A percentile compares a stretch with the other conserved stretches of the same genome.
These are phyloP conservation scores for Hippophae rhamnoides DNA, from an alignment of 306 rosid species.

Conservation along the genomic window DNA sequence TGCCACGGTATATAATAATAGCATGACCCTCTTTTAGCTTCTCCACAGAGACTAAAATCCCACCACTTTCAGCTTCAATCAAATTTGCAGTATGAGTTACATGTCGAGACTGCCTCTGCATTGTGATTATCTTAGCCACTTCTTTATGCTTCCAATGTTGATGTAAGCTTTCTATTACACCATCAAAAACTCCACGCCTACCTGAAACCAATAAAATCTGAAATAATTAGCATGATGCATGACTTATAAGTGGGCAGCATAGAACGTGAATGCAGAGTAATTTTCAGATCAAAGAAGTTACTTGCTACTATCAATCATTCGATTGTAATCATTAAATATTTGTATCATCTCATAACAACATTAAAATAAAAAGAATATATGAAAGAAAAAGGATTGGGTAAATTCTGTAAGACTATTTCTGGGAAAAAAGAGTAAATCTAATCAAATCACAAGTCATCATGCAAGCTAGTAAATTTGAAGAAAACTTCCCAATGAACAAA, in stretches of 20 bases:
- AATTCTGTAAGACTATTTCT: too few species aligned
- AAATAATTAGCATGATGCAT: slow-evolving; percentile 4
- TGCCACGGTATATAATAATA: slow-evolving; percentile 76
- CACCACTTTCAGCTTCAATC: slow-evolving; percentile 76
- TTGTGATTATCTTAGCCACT: slow-evolving; percentile 73
- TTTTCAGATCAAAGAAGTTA: too few species aligned
- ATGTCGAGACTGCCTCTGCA: slow-evolving; percentile 49
- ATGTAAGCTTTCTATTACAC: slow-evolving; percentile 69
- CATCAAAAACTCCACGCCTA: slow-evolving; percentile 75
- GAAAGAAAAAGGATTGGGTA: too few species aligned
- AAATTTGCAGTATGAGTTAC: slow-evolving; percentile 54
- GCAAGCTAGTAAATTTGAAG: too few species aligned
- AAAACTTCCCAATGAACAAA: too few species aligned
- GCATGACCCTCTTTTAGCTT: slow-evolving; percentile 70
- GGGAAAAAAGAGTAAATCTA: too few species aligned
- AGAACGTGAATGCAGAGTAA: neutral
- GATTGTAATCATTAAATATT: too few species aligned
- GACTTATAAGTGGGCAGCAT: neutral
- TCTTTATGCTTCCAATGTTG: slow-evolving; percentile 93
- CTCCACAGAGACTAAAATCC: slow-evolving; percentile 65
- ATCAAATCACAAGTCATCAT: too few species aligned
- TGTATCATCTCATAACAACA: too few species aligned
- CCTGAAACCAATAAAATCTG: slow-evolving; percentile 40
- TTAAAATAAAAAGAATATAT: too few species aligned
- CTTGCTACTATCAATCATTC: too few species aligned